Evolutionary conservation across 2,329 filamentous ascomycete species (phyloP).

Genomic region (Didymella pinodella): DNA sequence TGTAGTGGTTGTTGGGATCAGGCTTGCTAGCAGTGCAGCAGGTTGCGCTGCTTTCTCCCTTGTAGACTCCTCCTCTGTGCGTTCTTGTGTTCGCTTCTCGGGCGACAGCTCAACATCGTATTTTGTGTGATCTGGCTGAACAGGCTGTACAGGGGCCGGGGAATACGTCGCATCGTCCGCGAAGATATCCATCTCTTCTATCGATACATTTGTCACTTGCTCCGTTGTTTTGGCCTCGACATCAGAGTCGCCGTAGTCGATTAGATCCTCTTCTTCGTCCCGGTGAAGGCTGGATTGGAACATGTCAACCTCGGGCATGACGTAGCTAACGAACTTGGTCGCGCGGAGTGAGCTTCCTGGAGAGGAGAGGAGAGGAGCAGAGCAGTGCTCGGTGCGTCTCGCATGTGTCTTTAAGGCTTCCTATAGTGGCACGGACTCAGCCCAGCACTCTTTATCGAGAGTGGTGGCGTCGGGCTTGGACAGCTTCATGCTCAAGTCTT

Average conservation of each 20-base stretch:
- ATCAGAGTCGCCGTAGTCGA: constrained; percentile 13
- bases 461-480: not conserved
- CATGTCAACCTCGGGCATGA: too few species aligned
- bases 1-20: not conserved
- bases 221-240: not conserved
- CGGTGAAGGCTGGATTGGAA: not conserved
- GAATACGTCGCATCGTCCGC: not conserved
- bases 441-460: not conserved
- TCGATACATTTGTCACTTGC: too few species aligned
- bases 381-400: not conserved
- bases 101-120: not conserved
- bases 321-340: not conserved
- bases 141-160: not conserved
- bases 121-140: not conserved
- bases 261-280: constrained; percentile 5
- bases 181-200: constrained; percentile 1
- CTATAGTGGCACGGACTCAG: not conserved
- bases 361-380: not conserved
- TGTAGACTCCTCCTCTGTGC: not conserved
- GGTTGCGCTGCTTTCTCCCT: not conserved
- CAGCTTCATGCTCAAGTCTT: not conserved
- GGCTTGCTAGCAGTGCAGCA: too few species aligned
- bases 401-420: not conserved
- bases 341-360: not conserved
- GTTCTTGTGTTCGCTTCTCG: not conserved